Percentiles rank a stretch among this genome's conserved stretches.
Conservation (phyloP, 306 rosid species). For the Inga oerstediana region DNA sequence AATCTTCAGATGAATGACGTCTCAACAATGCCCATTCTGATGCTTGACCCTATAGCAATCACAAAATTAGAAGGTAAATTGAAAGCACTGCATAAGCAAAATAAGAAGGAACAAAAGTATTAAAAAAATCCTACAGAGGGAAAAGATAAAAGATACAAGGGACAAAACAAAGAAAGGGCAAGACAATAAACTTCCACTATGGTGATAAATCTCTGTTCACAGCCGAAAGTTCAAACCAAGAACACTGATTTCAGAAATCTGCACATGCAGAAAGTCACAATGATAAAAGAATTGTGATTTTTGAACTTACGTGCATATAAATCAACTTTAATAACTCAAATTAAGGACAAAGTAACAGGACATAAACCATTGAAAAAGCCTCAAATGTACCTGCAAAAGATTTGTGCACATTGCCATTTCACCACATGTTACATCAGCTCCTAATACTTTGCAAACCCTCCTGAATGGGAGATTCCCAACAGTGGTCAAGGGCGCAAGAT, state of each 20-base stretch:
- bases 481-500: slow-evolving; percentile 96
- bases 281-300: not conserved
- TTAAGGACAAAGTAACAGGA: not conserved
- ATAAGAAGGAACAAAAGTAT: slow-evolving; percentile 9
- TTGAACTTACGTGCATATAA: slow-evolving; percentile 1
- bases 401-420: slow-evolving; percentile 99
- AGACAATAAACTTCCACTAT: slow-evolving; percentile 4
- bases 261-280: slow-evolving; percentile 5
- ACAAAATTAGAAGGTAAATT: not conserved
- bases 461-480: slow-evolving; percentile 98
- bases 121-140: not conserved
- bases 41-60: slow-evolving; percentile 79
- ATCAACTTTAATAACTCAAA: slow-evolving; percentile 12
- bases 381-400: slow-evolving; percentile 76
- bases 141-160: not conserved
- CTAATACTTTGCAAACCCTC: slow-evolving; percentile 91
- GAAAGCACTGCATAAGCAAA: slow-evolving; percentile 20
- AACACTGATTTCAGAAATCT: not conserved
- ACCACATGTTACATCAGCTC: slow-evolving; percentile 92
- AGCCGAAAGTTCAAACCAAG: slow-evolving; percentile 22
- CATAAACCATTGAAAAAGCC: slow-evolving; percentile 31
- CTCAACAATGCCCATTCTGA: slow-evolving; percentile 97
- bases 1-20: slow-evolving; percentile 82
- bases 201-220: slow-evolving; percentile 8
- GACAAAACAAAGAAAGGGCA: not conserved